Conservation (phyloP, 495 filamentous ascomycete species). For the Trichoderma virens region DNA sequence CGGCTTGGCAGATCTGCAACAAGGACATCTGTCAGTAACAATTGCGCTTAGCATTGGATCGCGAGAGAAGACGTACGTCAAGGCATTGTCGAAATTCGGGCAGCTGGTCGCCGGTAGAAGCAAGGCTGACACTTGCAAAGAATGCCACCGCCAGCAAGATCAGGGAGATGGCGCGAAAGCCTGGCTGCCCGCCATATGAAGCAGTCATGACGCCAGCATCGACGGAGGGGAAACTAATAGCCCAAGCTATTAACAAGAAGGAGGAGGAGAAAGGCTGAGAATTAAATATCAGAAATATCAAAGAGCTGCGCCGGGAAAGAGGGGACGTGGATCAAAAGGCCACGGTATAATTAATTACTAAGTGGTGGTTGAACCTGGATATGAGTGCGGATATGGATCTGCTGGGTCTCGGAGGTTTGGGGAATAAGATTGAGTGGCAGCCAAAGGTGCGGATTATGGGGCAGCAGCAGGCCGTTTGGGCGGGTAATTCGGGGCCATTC, state of each 20-base stretch:
- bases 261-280: slow-evolving; percentile 2
- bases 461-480: neutral
- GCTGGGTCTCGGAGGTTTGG: neutral
- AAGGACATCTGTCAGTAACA: slow-evolving; percentile 15
- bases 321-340: slow-evolving; percentile 6
- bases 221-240: slow-evolving; percentile 2
- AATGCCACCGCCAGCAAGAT: slow-evolving; percentile 32
- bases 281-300: slow-evolving; percentile 8
- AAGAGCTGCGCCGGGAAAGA: neutral
- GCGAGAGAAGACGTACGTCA: slow-evolving; percentile 44
- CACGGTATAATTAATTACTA: neutral
- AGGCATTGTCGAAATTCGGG: slow-evolving; percentile 89
- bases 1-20: slow-evolving; percentile 64
- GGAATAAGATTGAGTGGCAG: neutral
- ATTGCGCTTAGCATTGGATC: neutral
- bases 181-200: slow-evolving; percentile 12
- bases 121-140: slow-evolving; percentile 44
- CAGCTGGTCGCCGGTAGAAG: slow-evolving; percentile 77
- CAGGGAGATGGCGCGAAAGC: slow-evolving; percentile 11
- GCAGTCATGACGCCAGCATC: slow-evolving; percentile 18
- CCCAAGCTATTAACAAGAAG: neutral
- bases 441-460: neutral
- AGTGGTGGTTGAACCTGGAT: neutral
- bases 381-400: neutral
- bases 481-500: neutral